phyloP scores from a whole-genome alignment of 1,284 basidiomycete genomes.

The Ceratobasidium sp. region DNA sequence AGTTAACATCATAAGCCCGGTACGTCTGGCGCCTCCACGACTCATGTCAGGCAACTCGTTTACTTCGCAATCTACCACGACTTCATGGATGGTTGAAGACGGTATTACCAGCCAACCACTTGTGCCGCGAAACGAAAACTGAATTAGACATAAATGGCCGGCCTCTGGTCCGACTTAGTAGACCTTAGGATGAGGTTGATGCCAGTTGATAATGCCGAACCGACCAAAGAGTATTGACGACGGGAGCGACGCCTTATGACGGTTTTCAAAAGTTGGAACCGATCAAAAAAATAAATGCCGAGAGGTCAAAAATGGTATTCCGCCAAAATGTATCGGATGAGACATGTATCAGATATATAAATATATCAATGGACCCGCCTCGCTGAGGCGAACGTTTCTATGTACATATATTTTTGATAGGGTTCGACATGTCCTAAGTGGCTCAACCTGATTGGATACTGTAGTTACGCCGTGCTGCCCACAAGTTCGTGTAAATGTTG shows the following conservation, averaged over 20 bases:
- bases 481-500: conserved; percentile 1
- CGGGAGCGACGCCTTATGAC: neutral
- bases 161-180: neutral
- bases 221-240: neutral
- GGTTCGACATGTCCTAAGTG: conserved; percentile 20
- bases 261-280: too few species aligned
- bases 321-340: too few species aligned
- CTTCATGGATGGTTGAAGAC: neutral
- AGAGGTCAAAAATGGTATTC: neutral
- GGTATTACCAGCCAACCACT: neutral
- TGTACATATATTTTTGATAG: neutral
- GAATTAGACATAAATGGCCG: neutral
- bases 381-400: too few species aligned
- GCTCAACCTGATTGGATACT: conserved; percentile 8
- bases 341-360: too few species aligned
- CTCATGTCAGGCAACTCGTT: neutral
- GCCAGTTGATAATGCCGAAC: neutral
- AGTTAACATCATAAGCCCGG: neutral
- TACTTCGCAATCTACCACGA: neutral
- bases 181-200: conserved; percentile 3
- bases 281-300: neutral
- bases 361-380: too few species aligned
- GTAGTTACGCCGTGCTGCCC: conserved; percentile 10
- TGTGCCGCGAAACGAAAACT: neutral
- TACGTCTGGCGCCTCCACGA: neutral